A percentile compares a stretch with the other conserved stretches of the same genome.
These are phyloP conservation scores for Cucumis hystrix DNA, from an alignment of 306 rosid species.

Conservation along the genomic window DNA sequence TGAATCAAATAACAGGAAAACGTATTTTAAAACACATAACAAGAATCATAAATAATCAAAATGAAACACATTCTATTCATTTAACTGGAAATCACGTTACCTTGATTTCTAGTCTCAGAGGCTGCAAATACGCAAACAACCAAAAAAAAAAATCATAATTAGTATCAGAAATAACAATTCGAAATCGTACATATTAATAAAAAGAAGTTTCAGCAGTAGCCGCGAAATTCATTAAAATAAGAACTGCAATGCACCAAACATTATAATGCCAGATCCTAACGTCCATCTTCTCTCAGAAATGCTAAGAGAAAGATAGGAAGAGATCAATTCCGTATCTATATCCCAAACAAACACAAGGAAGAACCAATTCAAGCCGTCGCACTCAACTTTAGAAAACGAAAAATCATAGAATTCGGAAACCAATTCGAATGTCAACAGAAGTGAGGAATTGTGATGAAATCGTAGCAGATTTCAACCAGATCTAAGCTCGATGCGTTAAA, in stretches of 20 bases:
- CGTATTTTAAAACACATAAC: conserved; percentile 6
- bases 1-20: conserved; percentile 12
- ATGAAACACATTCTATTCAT: conserved; percentile 6
- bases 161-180: conserved; percentile 13
- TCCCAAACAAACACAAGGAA: neutral
- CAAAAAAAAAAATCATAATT: conserved; percentile 17
- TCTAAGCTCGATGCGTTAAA: conserved; percentile 31
- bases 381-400: neutral
- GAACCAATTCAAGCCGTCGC: conserved; percentile 6
- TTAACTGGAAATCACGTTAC: conserved; percentile 19
- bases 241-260: neutral
- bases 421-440: neutral
- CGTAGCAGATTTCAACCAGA: conserved; percentile 37
- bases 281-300: neutral
- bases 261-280: neutral
- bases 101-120: conserved; percentile 99
- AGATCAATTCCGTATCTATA: neutral
- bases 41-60: neutral
- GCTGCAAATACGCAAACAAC: conserved; percentile 46
- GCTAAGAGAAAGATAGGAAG: neutral
- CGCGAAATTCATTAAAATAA: neutral
- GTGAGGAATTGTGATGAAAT: conserved; percentile 22
- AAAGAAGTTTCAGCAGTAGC: neutral
- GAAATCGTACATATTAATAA: neutral
- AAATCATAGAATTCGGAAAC: neutral